phyloP scores from a whole-genome alignment of 164 flowering plant genomes.

The Vitis rupestris region DNA sequence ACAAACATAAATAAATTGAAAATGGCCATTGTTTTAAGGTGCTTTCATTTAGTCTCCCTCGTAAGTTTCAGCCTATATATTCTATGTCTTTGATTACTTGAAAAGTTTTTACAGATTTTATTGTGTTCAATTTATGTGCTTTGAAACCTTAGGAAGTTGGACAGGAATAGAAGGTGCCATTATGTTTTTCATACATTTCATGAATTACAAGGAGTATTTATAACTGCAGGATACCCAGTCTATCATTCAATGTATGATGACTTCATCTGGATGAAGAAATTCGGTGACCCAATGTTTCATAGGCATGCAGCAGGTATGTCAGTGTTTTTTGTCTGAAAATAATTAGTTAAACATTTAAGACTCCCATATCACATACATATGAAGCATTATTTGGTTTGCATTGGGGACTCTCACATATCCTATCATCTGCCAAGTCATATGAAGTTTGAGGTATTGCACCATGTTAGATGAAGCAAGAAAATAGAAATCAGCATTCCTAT shows the following conservation, averaged over 20 bases:
- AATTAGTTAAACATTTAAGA: not conserved
- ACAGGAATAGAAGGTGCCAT: too few relatives aligned
- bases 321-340: too few relatives aligned
- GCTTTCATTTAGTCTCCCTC: too few relatives aligned
- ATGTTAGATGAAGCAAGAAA: not conserved
- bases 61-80: too few relatives aligned
- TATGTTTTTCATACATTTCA: not conserved
- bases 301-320: conserved; percentile 73
- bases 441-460: not conserved
- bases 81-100: too few relatives aligned
- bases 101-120: too few relatives aligned
- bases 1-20: too few relatives aligned
- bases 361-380: not conserved
- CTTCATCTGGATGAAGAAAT: conserved; percentile 70
- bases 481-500: not conserved
- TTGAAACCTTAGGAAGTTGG: too few relatives aligned
- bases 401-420: not conserved
- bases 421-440: not conserved
- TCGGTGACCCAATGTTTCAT: conserved; percentile 70
- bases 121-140: too few relatives aligned
- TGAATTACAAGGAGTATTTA: not conserved
- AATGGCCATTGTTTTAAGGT: too few relatives aligned
- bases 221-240: conserved; percentile 59
- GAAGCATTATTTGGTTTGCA: not conserved
- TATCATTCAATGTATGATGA: conserved; percentile 84